A percentile compares a stretch with the other conserved stretches of the same genome.
Conservation (phyloP, 225 moss, liverwort and hornwort species). For the Polytrichum formosum region DNA sequence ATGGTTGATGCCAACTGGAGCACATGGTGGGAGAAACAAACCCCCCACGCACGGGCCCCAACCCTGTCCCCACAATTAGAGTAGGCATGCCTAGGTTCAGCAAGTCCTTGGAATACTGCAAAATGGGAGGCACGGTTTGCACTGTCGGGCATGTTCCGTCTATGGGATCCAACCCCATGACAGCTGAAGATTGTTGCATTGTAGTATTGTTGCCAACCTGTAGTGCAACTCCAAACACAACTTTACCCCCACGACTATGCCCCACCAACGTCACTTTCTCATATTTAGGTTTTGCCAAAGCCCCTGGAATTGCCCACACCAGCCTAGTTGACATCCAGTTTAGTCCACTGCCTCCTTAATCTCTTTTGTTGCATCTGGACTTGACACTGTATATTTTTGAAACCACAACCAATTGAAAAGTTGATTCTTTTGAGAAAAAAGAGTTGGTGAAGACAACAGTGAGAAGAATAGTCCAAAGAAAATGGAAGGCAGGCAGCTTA, state of each 20-base stretch:
- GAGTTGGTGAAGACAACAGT: no score
- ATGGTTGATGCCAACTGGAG: slow-evolving; percentile 68
- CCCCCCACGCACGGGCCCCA: slow-evolving; percentile 49
- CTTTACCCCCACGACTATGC: slow-evolving; percentile 88
- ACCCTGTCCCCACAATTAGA: slow-evolving; percentile 66
- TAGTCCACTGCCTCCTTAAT: slow-evolving; percentile 49
- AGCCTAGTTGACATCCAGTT: no score
- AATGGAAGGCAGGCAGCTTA: neutral
- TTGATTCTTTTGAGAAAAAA: no score
- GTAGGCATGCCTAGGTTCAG: slow-evolving; percentile 49
- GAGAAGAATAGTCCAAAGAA: neutral
- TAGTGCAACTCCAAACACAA: slow-evolving; percentile 67
- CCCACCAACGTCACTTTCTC: slow-evolving; percentile 54
- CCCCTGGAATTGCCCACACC: slow-evolving; percentile 13
- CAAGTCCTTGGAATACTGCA: slow-evolving; percentile 34
- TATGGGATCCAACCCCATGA: slow-evolving; percentile 55
- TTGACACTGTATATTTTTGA: slow-evolving; percentile 60
- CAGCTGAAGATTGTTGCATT: slow-evolving; percentile 42
- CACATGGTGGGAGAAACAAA: slow-evolving; percentile 56
- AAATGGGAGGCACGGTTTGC: slow-evolving; percentile 53
- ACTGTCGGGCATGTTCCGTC: neutral
- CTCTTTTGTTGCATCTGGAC: slow-evolving; percentile 63
- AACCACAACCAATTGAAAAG: neutral
- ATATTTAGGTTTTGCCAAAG: slow-evolving; percentile 35
- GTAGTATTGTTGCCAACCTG: slow-evolving; percentile 42